phyloP scores from a whole-genome alignment of 805 yeast genomes.

The Alloascoidea hylecoeti region DNA sequence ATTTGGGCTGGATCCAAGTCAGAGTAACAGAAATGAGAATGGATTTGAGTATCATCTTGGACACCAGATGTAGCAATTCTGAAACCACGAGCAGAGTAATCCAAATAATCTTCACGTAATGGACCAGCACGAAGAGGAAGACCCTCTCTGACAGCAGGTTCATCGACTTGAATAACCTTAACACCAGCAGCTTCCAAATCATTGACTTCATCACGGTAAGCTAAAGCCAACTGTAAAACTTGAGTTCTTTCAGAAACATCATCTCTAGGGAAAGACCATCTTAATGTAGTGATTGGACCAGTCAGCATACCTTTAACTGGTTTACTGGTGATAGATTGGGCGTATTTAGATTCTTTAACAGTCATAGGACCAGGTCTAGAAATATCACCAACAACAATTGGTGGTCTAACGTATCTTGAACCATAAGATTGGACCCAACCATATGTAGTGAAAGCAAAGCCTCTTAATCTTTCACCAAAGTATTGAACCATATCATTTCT shows the following conservation, averaged over 20 bases:
- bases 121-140: slow-evolving; percentile 96
- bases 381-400: slow-evolving; percentile 97
- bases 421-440: slow-evolving; percentile 99
- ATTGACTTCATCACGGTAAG: slow-evolving; percentile 95
- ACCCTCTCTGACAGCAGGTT: slow-evolving; percentile 99
- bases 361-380: slow-evolving; percentile 98
- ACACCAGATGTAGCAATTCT: slow-evolving; percentile 99
- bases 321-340: slow-evolving; percentile 89
- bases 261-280: slow-evolving; percentile 99
- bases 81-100: slow-evolving; percentile 99
- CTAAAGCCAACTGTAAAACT: slow-evolving; percentile 93
- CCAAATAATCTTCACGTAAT: slow-evolving; percentile 91
- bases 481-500: slow-evolving; percentile 99
- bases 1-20: slow-evolving; percentile 99
- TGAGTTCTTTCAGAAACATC: slow-evolving; percentile 88
- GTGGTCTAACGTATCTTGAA: slow-evolving; percentile 99
- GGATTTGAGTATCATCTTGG: slow-evolving; percentile 88
- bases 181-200: slow-evolving; percentile 98
- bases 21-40: slow-evolving; percentile 99
- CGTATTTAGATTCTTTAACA: slow-evolving; percentile 97
- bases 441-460: slow-evolving; percentile 95
- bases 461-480: slow-evolving; percentile 97
- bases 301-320: slow-evolving; percentile 99
- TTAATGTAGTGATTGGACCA: slow-evolving; percentile 98
- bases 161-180: slow-evolving; percentile 96